Evolutionary conservation across 2,329 filamentous ascomycete genomes (phyloP), one percentile per base, ranked within the genome.

Genomic region (Sordariomycetes sp.): DNA sequence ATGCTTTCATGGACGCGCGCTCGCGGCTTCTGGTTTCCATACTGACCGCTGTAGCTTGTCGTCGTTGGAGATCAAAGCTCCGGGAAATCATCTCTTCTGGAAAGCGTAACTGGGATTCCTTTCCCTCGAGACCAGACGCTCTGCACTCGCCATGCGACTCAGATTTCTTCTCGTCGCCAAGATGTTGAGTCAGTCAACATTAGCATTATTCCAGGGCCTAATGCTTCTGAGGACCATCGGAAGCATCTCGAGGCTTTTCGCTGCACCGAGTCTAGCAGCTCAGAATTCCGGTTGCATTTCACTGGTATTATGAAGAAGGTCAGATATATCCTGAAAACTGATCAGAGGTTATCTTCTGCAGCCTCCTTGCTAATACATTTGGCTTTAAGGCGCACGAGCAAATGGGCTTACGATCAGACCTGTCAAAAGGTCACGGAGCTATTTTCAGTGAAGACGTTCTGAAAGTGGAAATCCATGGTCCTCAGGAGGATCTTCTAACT

Each of bases 1-100:
- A 54, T 90, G 84, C 2, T 81, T 92, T 14, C 63, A 92, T 20
- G 84, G 11, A 4, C 14, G 4, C 23, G n/a, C n/a, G n/a, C n/a
- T n/a, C n/a, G n/a, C n/a, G n/a, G n/a, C n/a, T n/a, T 14, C 14
- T 16, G 17, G 25, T n/a, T 28, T 8, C 14, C 25, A 28, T 4
- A 92, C 30, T 32, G 8, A 20, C 8, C 8, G 8, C 9, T n/a
- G 3, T 51, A 34, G 26, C 24, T 34, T 10, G 33, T 34, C 6
- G 33, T 34, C 4, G 25, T 28, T 21, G 34, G 34, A 3, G 34
- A 36, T 20, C 34, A 36, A 18, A 21, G 17, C 15, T 27, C 33
- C 5, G 33, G 33, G 15, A 34, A 34, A 26, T 21, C 17, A 11
- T 28, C 24, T n/a, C 15, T 34, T 10, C 33, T 34, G 4, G 33